phyloP scores from a whole-genome alignment of 2,329 filamentous ascomycete species.

The Eutypella sp. region DNA sequence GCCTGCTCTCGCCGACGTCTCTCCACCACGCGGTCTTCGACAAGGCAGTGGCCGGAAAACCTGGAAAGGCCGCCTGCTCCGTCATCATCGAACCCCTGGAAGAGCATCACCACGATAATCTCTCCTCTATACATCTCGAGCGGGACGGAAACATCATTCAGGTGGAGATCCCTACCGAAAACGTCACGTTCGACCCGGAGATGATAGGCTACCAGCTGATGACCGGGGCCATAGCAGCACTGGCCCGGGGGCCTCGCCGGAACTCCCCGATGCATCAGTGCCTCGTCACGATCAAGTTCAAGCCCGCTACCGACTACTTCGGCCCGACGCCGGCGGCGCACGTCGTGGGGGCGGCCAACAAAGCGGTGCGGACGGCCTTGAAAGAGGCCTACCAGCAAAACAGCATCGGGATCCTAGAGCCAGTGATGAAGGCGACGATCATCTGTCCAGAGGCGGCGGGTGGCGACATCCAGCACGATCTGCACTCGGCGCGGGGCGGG shows the following conservation, averaged over 20 bases:
- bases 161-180: conserved; percentile 43
- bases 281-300: conserved; percentile 63
- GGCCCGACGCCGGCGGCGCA: conserved; percentile 60
- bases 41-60: conserved; percentile 72
- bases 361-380: conserved; percentile 65
- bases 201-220: conserved; percentile 57
- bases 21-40: conserved; percentile 65
- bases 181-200: conserved; percentile 43
- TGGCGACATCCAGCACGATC: conserved; percentile 76
- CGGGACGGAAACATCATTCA: conserved; percentile 67
- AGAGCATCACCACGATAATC: conserved; percentile 29
- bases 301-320: conserved; percentile 60
- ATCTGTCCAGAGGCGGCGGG: conserved; percentile 77
- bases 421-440: conserved; percentile 87
- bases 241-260: conserved; percentile 78
- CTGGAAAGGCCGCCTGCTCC: conserved; percentile 71
- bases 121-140: conserved; percentile 40
- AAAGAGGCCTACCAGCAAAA: conserved; percentile 51
- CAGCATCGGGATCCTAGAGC: conserved; percentile 73
- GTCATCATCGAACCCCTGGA: conserved; percentile 61
- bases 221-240: conserved; percentile 76
- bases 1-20: conserved; percentile 53
- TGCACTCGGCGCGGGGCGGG: conserved; percentile 69
- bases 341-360: conserved; percentile 57
- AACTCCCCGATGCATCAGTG: conserved; percentile 76